Conservation (phyloP, 306 rosid species). For the cucumber (Cucumis sativus) region Cucumber_9930_V3 NC_026660.2:27163501-27164000, state of each 20-base stretch:
- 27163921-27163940: not conserved
- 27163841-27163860: conserved; percentile 41
- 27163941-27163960: not conserved
- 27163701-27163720: conserved; percentile 32
- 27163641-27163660: conserved; percentile 50
- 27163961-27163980: not conserved
- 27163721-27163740: conserved; percentile 45
- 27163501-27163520: conserved; percentile 31
- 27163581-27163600: conserved; percentile 42
- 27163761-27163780: conserved; percentile 16
- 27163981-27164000: not conserved
- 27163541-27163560: conserved; percentile 50
- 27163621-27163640: conserved; percentile 24
- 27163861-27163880: conserved; percentile 47
- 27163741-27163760: conserved; percentile 44
- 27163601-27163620: conserved; percentile 25
- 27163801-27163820: conserved; percentile 39
- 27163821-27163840: conserved; percentile 33
- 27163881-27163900: not conserved
- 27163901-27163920: not conserved
- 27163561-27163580: conserved; percentile 37
- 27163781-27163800: conserved; percentile 50
- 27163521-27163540: conserved; percentile 23
- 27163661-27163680: conserved; percentile 32
- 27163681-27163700: conserved; percentile 38